Percentiles rank a stretch among this genome's conserved stretches.
Conservation (phyloP, 106 monocot genomes). For the Chionographis japonica region DNA sequence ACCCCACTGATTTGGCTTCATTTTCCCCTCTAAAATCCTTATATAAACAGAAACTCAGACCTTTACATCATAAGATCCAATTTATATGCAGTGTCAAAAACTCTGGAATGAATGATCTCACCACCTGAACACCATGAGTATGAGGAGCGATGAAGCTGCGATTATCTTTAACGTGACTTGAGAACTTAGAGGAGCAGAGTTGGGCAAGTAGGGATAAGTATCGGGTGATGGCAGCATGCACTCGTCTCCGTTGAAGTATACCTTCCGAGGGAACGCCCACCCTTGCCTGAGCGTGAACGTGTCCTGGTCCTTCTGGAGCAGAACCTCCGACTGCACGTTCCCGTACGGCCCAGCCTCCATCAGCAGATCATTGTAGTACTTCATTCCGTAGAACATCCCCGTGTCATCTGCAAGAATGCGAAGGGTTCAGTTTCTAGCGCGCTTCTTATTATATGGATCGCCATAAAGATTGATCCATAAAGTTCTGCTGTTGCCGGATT, state of each 20-base stretch:
- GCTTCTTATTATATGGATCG: too few relatives aligned
- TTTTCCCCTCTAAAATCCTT: too few relatives aligned
- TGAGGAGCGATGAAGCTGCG: conserved; percentile 1
- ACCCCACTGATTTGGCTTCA: too few relatives aligned
- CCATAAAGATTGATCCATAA: too few relatives aligned
- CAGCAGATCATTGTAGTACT: conserved; percentile 68
- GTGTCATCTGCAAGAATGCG: conserved; percentile 50
- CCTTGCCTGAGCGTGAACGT: conserved; percentile 67
- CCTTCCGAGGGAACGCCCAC: conserved; percentile 69
- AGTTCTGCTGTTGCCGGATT: neutral
- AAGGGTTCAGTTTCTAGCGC: neutral
- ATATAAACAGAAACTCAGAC: too few relatives aligned
- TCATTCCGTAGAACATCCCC: conserved; percentile 71
- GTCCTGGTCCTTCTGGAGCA: conserved; percentile 43
- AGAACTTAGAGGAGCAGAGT: conserved; percentile 24
- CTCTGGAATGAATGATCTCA: too few relatives aligned
- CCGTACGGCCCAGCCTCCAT: conserved; percentile 71
- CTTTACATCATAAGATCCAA: too few relatives aligned
- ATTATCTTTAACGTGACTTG: neutral
- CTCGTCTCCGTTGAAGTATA: conserved; percentile 86
- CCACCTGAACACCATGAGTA: neutral
- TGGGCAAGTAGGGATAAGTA: conserved; percentile 60
- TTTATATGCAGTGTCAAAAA: too few relatives aligned
- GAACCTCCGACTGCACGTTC: conserved; percentile 72
- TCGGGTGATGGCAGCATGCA: conserved; percentile 70